phyloP scores from a whole-genome alignment of 768 basidiomycete species.

The Plicaturopsis crispa region DNA sequence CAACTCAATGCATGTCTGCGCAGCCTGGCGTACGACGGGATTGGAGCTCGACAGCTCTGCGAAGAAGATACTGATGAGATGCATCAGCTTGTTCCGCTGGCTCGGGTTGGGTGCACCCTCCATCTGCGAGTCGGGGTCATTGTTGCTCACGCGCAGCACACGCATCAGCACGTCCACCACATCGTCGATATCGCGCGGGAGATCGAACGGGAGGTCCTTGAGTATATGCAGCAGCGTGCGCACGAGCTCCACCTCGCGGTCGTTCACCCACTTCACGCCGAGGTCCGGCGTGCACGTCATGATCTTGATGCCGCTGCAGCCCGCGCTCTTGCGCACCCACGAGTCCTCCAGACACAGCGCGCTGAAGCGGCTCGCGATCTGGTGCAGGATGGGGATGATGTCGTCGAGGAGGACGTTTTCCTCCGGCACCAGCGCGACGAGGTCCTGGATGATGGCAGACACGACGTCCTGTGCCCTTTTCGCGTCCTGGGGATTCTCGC shows the following conservation, averaged over 20 bases:
- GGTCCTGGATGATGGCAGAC: slow-evolving; percentile 53
- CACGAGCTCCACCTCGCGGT: slow-evolving; percentile 84
- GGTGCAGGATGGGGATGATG: slow-evolving; percentile 63
- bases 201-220: slow-evolving; percentile 89
- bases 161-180: slow-evolving; percentile 70
- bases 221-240: slow-evolving; percentile 86
- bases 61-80: slow-evolving; percentile 77
- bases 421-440: slow-evolving; percentile 48
- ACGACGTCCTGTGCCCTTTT: slow-evolving; percentile 55
- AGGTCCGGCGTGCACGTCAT: slow-evolving; percentile 67
- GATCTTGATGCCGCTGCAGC: slow-evolving; percentile 78
- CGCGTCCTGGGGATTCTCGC: slow-evolving; percentile 54
- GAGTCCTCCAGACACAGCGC: slow-evolving; percentile 87
- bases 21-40: slow-evolving; percentile 74
- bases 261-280: slow-evolving; percentile 71
- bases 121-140: slow-evolving; percentile 34
- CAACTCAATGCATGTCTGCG: slow-evolving; percentile 72
- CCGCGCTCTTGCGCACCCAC: slow-evolving; percentile 87
- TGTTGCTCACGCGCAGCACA: slow-evolving; percentile 56
- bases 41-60: slow-evolving; percentile 87
- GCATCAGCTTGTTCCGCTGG: slow-evolving; percentile 55
- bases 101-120: slow-evolving; percentile 40
- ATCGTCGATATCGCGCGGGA: slow-evolving; percentile 74
- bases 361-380: slow-evolving; percentile 76
- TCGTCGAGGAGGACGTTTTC: slow-evolving; percentile 43